Base-by-base conservation (phyloP, 2,329 filamentous ascomycete genomes). In the Colletotrichum sp. region DNA sequence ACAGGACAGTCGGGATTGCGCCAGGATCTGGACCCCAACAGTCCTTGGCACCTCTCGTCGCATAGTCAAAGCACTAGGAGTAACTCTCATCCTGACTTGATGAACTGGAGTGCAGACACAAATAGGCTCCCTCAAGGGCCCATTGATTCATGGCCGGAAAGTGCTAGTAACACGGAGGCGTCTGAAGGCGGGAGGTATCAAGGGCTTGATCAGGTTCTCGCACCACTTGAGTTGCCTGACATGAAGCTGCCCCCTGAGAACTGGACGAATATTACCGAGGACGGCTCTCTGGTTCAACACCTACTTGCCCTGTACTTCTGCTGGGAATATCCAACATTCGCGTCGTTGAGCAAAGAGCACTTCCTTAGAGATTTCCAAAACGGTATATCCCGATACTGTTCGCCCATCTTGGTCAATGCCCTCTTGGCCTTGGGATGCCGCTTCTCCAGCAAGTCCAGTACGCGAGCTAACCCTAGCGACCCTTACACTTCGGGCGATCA, bases 291-390 rank as follows among this genome's bases (percentile, higher is more conserved):
- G 34, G 90, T 95, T 2, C 88, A 92, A 77, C 92, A 93, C 79
- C 86, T 95, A 12, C 84, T 95, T 69, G 88, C 90, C 1, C 85
- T 94, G 36, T 95, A 95, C 84, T 95, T 95, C 78, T 94, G 92
- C 85, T 95, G 93, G 90, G 91, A 94, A 78, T 95, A 95, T 81
- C 93, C 94, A 4, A 95, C 93, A 15, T 95, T 95, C 83, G 91
- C 93, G 5, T 91, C 94, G 4, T 89, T 95, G 60, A 94, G 92
- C 80, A 93, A 94, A 80, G 92, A 94, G 79, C 91, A 93, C 80
- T 95, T 95, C 79, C 85, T 93, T 74, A 88, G 88, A 68, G 93
- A 95, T 82, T 94, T 94, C 80, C 85, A 87, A 49, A 87, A 88
- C 12, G 92, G 92, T 2, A 86, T 90, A 21, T 87, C 88, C 63